phyloP scores from a whole-genome alignment of 345 rosid species.

The Arabidopsis suecica region DNA sequence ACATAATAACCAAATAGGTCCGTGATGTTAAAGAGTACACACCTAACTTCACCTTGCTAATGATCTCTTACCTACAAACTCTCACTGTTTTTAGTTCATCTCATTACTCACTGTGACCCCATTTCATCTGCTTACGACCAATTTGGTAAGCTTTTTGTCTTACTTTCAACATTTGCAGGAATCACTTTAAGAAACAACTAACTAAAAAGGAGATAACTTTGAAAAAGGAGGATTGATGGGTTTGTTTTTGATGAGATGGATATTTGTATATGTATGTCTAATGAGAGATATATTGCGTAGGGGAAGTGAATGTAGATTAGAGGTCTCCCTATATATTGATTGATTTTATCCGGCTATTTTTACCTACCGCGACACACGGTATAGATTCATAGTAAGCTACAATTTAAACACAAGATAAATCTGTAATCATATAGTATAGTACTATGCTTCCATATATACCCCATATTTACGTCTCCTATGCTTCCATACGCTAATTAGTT shows the following conservation, averaged over 20 bases:
- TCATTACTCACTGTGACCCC: conserved; percentile 44
- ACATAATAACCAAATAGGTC: conserved; percentile 37
- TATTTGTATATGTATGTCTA: neutral
- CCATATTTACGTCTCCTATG: neutral
- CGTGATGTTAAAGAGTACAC: conserved; percentile 42
- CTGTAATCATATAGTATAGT: neutral
- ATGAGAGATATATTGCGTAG: neutral
- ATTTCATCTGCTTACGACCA: conserved; percentile 33
- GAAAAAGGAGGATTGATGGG: conserved; percentile 12
- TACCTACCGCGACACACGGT: conserved; percentile 8
- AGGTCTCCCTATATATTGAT: neutral
- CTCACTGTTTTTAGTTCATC: conserved; percentile 39
- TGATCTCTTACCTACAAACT: conserved; percentile 45
- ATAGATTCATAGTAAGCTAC: neutral
- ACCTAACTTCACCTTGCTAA: conserved; percentile 45
- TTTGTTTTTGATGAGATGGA: conserved; percentile 9
- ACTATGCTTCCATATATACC: neutral
- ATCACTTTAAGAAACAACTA: conserved; percentile 40
- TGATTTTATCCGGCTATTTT: conserved; percentile 2
- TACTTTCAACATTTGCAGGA: conserved; percentile 39
- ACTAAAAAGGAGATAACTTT: conserved; percentile 41
- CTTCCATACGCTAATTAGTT: neutral
- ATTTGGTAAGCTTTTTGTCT: conserved; percentile 40
- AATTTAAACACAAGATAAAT: conserved; percentile 13
- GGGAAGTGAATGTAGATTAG: neutral